Conservation (phyloP, 1,284 basidiomycete genomes). For the Marasmius sp. region DNA sequence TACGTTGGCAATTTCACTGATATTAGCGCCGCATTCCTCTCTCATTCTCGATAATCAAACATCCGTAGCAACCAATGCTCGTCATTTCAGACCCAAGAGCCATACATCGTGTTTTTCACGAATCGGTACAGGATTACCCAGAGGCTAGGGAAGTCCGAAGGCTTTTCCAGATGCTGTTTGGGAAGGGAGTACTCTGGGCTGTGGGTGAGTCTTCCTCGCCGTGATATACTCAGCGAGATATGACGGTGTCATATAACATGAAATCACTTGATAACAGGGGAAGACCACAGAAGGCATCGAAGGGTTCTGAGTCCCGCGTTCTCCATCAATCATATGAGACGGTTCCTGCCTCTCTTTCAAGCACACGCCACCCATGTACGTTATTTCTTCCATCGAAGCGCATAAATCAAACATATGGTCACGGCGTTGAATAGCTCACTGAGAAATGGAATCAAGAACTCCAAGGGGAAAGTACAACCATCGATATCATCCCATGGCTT, state of each 20-base stretch:
- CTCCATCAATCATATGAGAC: background rate
- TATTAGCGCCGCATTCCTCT: too few species aligned
- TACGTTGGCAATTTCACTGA: background rate
- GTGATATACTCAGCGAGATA: background rate
- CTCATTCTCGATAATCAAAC: background rate
- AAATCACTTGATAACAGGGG: background rate
- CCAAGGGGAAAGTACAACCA: background rate
- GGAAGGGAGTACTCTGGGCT: background rate
- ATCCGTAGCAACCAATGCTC: background rate
- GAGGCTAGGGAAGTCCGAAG: background rate
- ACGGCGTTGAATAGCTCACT: background rate
- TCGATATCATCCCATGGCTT: background rate
- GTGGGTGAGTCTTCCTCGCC: background rate
- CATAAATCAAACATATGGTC: background rate
- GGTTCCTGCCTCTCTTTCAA: background rate
- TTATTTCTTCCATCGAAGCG: background rate
- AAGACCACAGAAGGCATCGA: background rate
- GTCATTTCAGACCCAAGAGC: background rate
- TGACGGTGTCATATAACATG: background rate
- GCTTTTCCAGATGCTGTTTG: background rate
- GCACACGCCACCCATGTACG: background rate
- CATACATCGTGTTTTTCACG: background rate
- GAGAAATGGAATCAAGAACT: background rate
- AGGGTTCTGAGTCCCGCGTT: conserved; percentile 3
- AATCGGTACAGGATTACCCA: background rate